Conservation (phyloP, 2,329 filamentous ascomycete species). For the Claviceps paspali region DNA sequence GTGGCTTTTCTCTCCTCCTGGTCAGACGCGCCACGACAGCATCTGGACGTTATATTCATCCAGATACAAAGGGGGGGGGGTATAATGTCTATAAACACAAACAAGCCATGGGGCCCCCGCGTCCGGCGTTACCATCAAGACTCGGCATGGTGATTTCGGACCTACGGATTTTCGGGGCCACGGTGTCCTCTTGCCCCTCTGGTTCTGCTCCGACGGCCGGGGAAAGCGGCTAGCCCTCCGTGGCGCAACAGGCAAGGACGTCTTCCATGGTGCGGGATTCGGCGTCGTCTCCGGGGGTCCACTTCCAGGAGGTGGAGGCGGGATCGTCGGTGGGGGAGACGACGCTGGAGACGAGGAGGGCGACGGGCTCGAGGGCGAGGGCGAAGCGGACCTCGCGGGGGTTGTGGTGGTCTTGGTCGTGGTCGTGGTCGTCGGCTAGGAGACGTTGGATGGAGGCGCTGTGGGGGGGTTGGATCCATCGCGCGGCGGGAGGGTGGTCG, state of each 20-base stretch:
- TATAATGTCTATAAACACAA: no score
- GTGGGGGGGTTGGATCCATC: constrained; percentile 17
- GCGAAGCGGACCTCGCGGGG: constrained; percentile 18
- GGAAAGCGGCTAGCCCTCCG: constrained; percentile 5
- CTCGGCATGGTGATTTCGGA: no score
- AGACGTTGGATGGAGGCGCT: constrained; percentile 18
- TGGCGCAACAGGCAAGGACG: constrained; percentile 10
- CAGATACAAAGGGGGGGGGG: no score
- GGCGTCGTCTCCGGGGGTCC: constrained; percentile 10
- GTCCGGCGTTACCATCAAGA: no score
- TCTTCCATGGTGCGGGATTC: constrained; percentile 11
- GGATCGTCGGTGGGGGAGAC: constrained; percentile 8
- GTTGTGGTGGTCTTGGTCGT: constrained; percentile 12
- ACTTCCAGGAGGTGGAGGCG: constrained; percentile 15
- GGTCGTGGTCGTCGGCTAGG: no score
- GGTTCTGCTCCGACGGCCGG: no score
- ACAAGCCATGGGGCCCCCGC: no score
- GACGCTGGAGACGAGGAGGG: constrained; percentile 12
- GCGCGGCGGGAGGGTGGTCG: neutral
- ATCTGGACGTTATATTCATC: no score
- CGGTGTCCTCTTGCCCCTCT: no score
- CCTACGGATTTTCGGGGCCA: no score
- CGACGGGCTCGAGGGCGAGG: constrained; percentile 10
- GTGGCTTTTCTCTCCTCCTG: no score
- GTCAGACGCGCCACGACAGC: no score